phyloP scores from a whole-genome alignment of 805 yeast genomes.

The Lipomyces yamadae region DNA sequence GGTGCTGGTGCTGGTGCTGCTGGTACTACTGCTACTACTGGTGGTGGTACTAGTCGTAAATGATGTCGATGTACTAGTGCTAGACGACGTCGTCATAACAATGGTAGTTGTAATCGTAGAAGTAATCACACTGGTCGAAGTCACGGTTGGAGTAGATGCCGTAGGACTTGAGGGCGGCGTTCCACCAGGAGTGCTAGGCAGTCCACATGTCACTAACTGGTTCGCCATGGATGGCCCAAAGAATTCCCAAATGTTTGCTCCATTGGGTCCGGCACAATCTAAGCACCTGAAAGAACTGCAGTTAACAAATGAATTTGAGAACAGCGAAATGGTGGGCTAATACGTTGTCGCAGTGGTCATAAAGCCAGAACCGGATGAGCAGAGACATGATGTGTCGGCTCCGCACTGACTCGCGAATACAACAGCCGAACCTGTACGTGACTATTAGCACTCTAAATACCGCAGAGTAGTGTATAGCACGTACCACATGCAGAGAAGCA shows the following conservation, averaged over 20 bases:
- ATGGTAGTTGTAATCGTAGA: background rate
- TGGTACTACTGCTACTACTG: background rate
- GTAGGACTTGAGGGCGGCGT: background rate
- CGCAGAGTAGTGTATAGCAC: background rate
- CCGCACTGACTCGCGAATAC: slow-evolving; percentile 9
- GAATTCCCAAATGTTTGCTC: slow-evolving; percentile 18
- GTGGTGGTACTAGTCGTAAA: background rate
- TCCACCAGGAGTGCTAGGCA: slow-evolving; percentile 8
- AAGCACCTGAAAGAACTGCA: slow-evolving; percentile 11
- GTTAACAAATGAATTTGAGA: background rate
- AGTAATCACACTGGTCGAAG: slow-evolving; percentile 1
- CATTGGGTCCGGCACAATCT: slow-evolving; percentile 17
- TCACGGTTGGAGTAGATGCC: background rate
- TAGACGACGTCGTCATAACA: background rate
- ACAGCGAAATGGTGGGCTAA: background rate
- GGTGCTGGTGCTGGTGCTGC: background rate
- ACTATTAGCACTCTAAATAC: background rate
- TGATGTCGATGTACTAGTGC: background rate
- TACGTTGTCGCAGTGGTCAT: background rate
- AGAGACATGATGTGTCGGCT: slow-evolving; percentile 15
- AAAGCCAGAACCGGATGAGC: slow-evolving; percentile 16
- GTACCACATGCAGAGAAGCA: slow-evolving; percentile 20
- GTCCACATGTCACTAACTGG: slow-evolving; percentile 14
- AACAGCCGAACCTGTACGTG: slow-evolving; percentile 17
- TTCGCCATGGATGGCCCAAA: slow-evolving; percentile 5